Evolutionary conservation across 192 early-diverging fungal species (phyloP).

Genomic region (Entomortierella chlamydospora): DNA sequence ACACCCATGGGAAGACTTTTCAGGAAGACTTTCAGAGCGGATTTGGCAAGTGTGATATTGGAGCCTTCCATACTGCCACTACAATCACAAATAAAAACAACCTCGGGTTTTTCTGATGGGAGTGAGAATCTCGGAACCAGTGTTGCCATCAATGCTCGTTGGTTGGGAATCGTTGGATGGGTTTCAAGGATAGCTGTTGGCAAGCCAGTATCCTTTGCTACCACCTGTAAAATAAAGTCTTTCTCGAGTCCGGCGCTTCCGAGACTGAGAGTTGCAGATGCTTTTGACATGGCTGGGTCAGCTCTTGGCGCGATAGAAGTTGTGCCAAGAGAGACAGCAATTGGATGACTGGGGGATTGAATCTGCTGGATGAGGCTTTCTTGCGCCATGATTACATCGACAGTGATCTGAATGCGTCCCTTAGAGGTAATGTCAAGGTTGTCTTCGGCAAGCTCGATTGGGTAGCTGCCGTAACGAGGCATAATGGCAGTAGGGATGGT

Average conservation of each 20-base stretch:
- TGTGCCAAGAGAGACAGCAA: constrained; percentile 35
- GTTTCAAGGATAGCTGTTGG: constrained; percentile 29
- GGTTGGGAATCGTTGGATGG: constrained; percentile 25
- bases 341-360: constrained; percentile 59
- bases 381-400: constrained; percentile 35
- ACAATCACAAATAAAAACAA: constrained; percentile 27
- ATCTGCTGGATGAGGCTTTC: constrained; percentile 48
- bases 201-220: constrained; percentile 18
- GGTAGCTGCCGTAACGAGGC: constrained; percentile 52
- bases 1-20: constrained; percentile 58
- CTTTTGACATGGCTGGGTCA: constrained; percentile 19
- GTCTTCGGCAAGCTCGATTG: constrained; percentile 1
- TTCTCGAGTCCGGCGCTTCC: constrained; percentile 13
- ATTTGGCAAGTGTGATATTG: constrained; percentile 45
- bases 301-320: constrained; percentile 16
- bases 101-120: constrained; percentile 16
- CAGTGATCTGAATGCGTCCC: constrained; percentile 6
- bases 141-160: constrained; percentile 15
- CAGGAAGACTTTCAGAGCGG: constrained; percentile 59
- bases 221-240: constrained; percentile 21
- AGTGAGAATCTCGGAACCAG: constrained; percentile 17
- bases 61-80: constrained; percentile 65
- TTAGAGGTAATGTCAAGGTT: constrained; percentile 2
- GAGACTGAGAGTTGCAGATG: constrained; percentile 26
- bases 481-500: constrained; percentile 55